Evolutionary conservation across 2,329 filamentous ascomycete genomes (phyloP).

Genomic region (Fusarium sp.): DNA sequence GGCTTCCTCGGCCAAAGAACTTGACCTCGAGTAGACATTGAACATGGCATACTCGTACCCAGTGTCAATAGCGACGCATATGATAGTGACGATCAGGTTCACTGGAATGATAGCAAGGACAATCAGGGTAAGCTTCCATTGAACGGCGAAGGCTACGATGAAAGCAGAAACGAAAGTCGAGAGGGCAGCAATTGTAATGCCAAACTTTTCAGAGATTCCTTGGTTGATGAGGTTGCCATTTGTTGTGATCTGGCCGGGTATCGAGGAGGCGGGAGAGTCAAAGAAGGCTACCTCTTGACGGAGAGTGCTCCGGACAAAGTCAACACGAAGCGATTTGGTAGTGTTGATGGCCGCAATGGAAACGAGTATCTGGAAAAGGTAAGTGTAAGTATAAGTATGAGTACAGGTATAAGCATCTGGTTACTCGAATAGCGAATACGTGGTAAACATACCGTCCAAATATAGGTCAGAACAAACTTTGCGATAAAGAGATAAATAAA

Average conservation of each 20-base stretch:
- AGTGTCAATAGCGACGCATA: slow-evolving; percentile 55
- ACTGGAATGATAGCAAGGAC: slow-evolving; percentile 59
- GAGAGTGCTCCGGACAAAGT: slow-evolving; percentile 53
- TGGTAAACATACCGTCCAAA: slow-evolving; percentile 60
- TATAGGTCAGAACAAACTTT: slow-evolving; percentile 64
- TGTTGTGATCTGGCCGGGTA: slow-evolving; percentile 60
- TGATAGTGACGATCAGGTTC: slow-evolving; percentile 54
- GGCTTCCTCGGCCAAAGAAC: slow-evolving; percentile 60
- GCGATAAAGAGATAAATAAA: slow-evolving; percentile 69
- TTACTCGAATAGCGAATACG: neutral
- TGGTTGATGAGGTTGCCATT: slow-evolving; percentile 59
- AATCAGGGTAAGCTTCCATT: slow-evolving; percentile 58
- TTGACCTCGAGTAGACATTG: slow-evolving; percentile 56
- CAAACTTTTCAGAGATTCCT: slow-evolving; percentile 60
- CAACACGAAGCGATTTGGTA: slow-evolving; percentile 52
- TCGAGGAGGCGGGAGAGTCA: slow-evolving; percentile 58
- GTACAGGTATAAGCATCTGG: too few species aligned
- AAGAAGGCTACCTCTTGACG: slow-evolving; percentile 68
- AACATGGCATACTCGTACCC: slow-evolving; percentile 58
- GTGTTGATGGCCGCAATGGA: slow-evolving; percentile 54
- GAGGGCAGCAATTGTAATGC: slow-evolving; percentile 54
- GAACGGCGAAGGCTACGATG: slow-evolving; percentile 54
- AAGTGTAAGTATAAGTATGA: too few species aligned
- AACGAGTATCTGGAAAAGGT: slow-evolving; percentile 47
- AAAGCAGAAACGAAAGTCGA: slow-evolving; percentile 56